A percentile compares a stretch with the other conserved stretches of the same genome.
Conservation (phyloP, 768 basidiomycete species). For the Sistotremastrum suecicum region DNA sequence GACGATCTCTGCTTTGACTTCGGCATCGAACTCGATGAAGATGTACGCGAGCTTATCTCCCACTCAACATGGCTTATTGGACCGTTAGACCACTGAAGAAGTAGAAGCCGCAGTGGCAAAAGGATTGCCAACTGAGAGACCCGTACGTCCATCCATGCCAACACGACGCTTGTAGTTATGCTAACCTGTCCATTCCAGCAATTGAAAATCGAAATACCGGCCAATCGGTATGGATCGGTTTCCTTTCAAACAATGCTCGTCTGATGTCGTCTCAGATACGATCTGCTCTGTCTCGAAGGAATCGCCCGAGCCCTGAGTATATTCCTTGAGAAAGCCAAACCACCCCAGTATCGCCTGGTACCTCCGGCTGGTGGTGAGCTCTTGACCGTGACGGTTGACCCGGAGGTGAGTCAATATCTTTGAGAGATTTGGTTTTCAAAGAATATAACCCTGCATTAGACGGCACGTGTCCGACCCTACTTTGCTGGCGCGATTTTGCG, state of each 20-base stretch:
- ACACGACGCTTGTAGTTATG: background rate
- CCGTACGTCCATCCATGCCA: slow-evolving; percentile 31
- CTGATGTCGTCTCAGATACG: slow-evolving; percentile 49
- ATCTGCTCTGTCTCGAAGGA: slow-evolving; percentile 94
- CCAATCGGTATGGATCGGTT: slow-evolving; percentile 56
- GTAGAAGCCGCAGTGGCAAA: slow-evolving; percentile 73
- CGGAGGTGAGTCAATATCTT: slow-evolving; percentile 42
- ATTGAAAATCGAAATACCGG: slow-evolving; percentile 97
- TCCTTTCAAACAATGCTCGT: background rate
- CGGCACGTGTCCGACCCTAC: slow-evolving; percentile 52
- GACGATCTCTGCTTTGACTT: slow-evolving; percentile 95
- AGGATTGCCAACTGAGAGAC: slow-evolving; percentile 73
- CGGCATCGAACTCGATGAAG: slow-evolving; percentile 94
- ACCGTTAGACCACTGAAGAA: slow-evolving; percentile 68
- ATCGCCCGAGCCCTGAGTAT: slow-evolving; percentile 74
- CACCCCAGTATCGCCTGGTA: slow-evolving; percentile 63
- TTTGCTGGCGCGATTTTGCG: slow-evolving; percentile 88
- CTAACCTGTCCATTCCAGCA: slow-evolving; percentile 36
- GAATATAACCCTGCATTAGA: background rate
- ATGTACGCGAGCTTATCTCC: slow-evolving; percentile 39
- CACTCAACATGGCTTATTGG: background rate
- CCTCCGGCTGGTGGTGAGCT: slow-evolving; percentile 61
- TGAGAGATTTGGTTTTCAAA: slow-evolving; percentile 1
- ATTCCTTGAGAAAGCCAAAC: slow-evolving; percentile 57
- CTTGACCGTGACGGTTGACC: slow-evolving; percentile 50